These are phyloP conservation scores for Colletotrichum salicis DNA, from an alignment of 2,329 filamentous ascomycete genomes.

Conservation along the genomic window DNA sequence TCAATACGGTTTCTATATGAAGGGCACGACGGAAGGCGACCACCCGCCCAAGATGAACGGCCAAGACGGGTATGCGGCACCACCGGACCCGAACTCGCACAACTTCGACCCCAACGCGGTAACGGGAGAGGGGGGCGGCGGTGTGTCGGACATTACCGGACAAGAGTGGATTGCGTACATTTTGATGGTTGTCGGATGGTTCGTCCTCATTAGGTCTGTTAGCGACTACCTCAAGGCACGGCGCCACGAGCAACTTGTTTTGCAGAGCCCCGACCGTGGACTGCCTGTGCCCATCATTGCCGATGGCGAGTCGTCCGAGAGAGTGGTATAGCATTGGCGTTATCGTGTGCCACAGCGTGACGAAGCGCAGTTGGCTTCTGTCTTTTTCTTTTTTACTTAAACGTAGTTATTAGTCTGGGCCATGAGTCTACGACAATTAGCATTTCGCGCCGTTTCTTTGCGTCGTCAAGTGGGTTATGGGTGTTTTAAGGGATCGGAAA, in stretches of 20 bases:
- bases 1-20: slow-evolving; percentile 98
- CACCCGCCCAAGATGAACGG: slow-evolving; percentile 56
- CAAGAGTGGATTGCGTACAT: slow-evolving; percentile 92
- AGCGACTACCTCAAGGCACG: slow-evolving; percentile 90
- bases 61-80: slow-evolving; percentile 72
- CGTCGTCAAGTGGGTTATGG: background rate
- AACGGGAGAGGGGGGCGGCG: slow-evolving; percentile 55
- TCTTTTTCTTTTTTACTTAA: background rate
- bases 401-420: background rate
- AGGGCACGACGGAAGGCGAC: slow-evolving; percentile 52
- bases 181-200: slow-evolving; percentile 98
- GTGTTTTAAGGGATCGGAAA: slow-evolving; percentile 20
- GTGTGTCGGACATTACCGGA: slow-evolving; percentile 70
- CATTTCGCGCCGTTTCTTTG: slow-evolving; percentile 21
- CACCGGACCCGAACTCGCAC: slow-evolving; percentile 89
- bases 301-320: slow-evolving; percentile 82
- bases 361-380: background rate
- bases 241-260: slow-evolving; percentile 89
- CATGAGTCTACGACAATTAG: slow-evolving; percentile 5
- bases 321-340: slow-evolving; percentile 67
- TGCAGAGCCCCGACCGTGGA: slow-evolving; percentile 92
- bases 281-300: slow-evolving; percentile 87
- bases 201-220: slow-evolving; percentile 93
- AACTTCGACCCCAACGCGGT: slow-evolving; percentile 83
- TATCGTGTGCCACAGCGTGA: background rate